Percentiles rank a stretch among this genome's conserved stretches.
Conservation (phyloP, 441 rosid genomes). For the Hura crepitans region DNA sequence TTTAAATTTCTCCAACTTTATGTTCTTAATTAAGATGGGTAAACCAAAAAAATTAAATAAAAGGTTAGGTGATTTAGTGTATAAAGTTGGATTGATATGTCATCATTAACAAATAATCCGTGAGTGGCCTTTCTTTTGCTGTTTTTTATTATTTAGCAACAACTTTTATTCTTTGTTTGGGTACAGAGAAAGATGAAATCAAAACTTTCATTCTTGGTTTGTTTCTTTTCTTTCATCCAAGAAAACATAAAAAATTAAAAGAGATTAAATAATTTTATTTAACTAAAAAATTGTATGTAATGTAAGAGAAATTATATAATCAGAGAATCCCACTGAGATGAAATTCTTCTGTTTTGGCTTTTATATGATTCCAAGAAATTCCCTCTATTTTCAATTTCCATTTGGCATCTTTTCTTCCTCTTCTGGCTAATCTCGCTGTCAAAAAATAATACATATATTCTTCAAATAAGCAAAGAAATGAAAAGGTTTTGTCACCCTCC, state of each 20-base stretch:
- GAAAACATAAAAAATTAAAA: not conserved
- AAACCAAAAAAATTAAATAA: not conserved
- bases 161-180: conserved; percentile 25
- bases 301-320: conserved; percentile 3
- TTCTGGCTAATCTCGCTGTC: not conserved
- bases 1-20: too few species aligned
- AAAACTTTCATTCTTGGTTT: conserved; percentile 11
- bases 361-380: conserved; percentile 32
- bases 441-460: not conserved
- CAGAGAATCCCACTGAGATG: conserved; percentile 27
- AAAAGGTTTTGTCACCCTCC: not conserved
- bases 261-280: conserved; percentile 3
- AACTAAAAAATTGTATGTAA: too few species aligned
- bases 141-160: not conserved
- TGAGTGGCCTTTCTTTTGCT: not conserved
- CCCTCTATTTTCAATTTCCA: conserved; percentile 19
- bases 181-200: conserved; percentile 23
- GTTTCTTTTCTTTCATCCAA: not conserved
- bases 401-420: conserved; percentile 15
- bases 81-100: conserved; percentile 16
- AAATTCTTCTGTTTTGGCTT: conserved; percentile 29
- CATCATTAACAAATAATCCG: conserved; percentile 27
- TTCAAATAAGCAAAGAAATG: not conserved
- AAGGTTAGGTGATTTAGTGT: not conserved
- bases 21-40: too few species aligned